phyloP scores from a whole-genome alignment of 345 rosid species.

The Eucalyptus grandis region DNA sequence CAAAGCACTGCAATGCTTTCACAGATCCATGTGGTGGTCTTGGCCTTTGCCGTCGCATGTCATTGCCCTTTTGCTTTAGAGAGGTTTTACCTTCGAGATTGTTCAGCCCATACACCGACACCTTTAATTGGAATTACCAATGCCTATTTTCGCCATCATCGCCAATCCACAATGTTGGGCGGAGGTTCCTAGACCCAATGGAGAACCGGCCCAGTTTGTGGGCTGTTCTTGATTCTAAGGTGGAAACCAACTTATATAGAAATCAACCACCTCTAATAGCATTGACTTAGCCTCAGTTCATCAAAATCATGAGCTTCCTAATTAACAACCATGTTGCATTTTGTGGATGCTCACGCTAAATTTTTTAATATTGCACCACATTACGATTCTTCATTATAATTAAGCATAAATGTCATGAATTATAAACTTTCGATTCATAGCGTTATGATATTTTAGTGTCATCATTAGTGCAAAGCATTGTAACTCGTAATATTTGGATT shows the following conservation, averaged over 20 bases:
- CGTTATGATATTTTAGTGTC: background rate
- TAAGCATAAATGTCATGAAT: background rate
- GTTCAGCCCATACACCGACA: background rate
- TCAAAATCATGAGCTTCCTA: background rate
- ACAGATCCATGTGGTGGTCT: background rate
- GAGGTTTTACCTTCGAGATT: background rate
- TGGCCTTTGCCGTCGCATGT: background rate
- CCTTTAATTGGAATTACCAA: background rate
- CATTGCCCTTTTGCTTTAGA: background rate
- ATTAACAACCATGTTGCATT: background rate
- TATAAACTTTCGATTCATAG: background rate
- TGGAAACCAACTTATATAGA: fast-evolving
- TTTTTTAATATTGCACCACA: background rate
- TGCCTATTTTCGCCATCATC: background rate
- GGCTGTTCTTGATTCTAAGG: fast-evolving
- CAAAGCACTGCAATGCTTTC: background rate
- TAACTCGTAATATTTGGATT: background rate
- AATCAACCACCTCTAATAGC: background rate
- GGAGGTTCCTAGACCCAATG: background rate
- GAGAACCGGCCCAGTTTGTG: fast-evolving
- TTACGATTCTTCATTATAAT: background rate
- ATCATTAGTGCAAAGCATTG: background rate
- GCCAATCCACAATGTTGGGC: background rate
- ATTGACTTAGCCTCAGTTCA: background rate
- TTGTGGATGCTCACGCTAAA: fast-evolving